Evolutionary conservation across 2,329 filamentous ascomycete species (phyloP), one percentile per base, ranked within the genome.

Genomic region (Ophioceras dolichostomum): DNA sequence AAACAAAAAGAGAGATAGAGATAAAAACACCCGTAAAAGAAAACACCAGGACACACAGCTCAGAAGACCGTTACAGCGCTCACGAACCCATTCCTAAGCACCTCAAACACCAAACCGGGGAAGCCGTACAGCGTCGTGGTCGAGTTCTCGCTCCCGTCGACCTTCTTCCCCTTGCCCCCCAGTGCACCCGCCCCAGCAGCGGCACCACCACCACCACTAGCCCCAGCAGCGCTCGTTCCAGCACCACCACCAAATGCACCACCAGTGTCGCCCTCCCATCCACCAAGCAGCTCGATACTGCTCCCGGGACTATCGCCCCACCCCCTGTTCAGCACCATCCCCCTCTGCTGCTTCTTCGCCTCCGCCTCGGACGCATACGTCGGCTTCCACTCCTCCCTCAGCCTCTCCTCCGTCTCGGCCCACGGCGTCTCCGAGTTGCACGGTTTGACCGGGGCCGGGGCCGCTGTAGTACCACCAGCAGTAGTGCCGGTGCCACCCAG

Each of bases 31-130:
- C 18, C n/a, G 28, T 29, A 36, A 38, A 14, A 13, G 17, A 18
- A 32, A 37, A 42, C 29, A 18, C 28, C 22, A 14, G n/a, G 24
- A 19, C 19, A 6, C 4, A 18, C 16, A 37, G 6, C 26, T 73
- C 55, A 94, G 63, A 88, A 94, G 18, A 94, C 78, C 9, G 89
- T 96, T 55, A 96, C 66, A 19, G 84, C 83, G 57, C 86, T 93
- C 18, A 98, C 83, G 43, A 77, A 80, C 4, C 84, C 87, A 53
- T 94, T 95, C 74, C 84, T 88, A 57, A 96, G 61, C 20, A 98
- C 89, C 61, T 98, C 91, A 62, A 98, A 96, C 33, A 95, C 76
- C 57, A 96, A 62, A 0, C 91, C 89, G 0, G 91, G 89, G 51
- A 95, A 95, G 1, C 89, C 88, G 61, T 86, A 96, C 20, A 98